phyloP scores from a whole-genome alignment of 805 yeast species.

The Deakozyma indianensis region DNA sequence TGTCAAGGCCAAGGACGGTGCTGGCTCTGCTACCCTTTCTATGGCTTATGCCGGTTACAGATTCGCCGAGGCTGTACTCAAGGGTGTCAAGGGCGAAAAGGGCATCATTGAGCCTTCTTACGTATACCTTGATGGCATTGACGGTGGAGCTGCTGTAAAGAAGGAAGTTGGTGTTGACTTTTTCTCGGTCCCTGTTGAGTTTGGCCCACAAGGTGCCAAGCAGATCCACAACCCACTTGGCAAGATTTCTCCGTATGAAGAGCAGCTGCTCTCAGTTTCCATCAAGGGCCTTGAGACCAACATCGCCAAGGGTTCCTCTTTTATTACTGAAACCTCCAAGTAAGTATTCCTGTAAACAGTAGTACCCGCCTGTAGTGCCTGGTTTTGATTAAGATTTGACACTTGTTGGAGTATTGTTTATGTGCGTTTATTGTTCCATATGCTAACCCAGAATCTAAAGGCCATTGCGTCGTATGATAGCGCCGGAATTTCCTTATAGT shows the following conservation, averaged over 20 bases:
- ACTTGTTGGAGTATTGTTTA: too few relatives aligned
- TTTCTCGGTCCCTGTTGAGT: conserved; percentile 61
- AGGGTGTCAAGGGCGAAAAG: conserved; percentile 27
- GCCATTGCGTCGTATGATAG: too few relatives aligned
- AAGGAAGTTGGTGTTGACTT: conserved; percentile 59
- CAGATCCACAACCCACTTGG: conserved; percentile 52
- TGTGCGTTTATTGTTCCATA: too few relatives aligned
- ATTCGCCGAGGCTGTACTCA: conserved; percentile 47
- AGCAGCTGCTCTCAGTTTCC: conserved; percentile 66
- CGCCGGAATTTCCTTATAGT: too few relatives aligned
- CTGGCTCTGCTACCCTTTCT: conserved; percentile 87
- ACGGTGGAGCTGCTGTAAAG: conserved; percentile 47
- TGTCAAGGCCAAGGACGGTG: conserved; percentile 87
- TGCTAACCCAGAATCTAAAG: too few relatives aligned
- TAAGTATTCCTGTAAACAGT: too few relatives aligned
- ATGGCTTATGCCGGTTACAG: conserved; percentile 92
- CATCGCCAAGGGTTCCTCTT: conserved; percentile 87
- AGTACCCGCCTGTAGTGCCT: too few relatives aligned
- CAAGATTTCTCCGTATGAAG: conserved; percentile 60
- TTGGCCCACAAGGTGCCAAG: conserved; percentile 61
- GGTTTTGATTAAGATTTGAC: too few relatives aligned
- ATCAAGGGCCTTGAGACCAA: conserved; percentile 82
- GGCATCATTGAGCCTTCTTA: conserved; percentile 34
- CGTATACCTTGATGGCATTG: conserved; percentile 24
- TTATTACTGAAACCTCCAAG: conserved; percentile 32